Percentiles rank a stretch among this genome's conserved stretches.
Conservation (phyloP, 2,329 filamentous ascomycete genomes). For the Pestalotiopsis sp. region DNA sequence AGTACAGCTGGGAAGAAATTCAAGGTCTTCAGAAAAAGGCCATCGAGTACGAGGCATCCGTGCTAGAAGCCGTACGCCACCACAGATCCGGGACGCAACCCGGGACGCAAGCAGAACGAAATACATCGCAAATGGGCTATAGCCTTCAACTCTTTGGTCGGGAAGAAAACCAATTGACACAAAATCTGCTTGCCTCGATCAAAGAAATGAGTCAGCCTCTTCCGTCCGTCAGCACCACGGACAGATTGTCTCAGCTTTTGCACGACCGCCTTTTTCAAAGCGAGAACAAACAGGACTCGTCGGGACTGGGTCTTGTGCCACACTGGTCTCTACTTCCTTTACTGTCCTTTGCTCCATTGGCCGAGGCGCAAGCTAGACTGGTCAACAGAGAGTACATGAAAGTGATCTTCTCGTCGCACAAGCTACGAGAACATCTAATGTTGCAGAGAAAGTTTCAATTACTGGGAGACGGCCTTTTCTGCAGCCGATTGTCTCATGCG, state of each 20-base stretch:
- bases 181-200: slow-evolving; percentile 53
- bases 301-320: slow-evolving; percentile 40
- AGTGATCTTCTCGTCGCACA: slow-evolving; percentile 75
- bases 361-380: slow-evolving; percentile 73
- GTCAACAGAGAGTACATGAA: slow-evolving; percentile 76
- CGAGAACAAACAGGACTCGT: slow-evolving; percentile 16
- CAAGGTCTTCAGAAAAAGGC: slow-evolving; percentile 64
- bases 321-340: slow-evolving; percentile 65
- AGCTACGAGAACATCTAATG: slow-evolving; percentile 70
- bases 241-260: slow-evolving; percentile 43
- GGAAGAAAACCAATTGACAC: slow-evolving; percentile 47
- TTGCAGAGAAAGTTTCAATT: slow-evolving; percentile 82
- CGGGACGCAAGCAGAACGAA: background rate
- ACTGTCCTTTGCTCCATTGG: slow-evolving; percentile 74
- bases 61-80: slow-evolving; percentile 34
- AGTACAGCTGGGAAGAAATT: slow-evolving; percentile 72
- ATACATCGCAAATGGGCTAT: slow-evolving; percentile 14
- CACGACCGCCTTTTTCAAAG: slow-evolving; percentile 38
- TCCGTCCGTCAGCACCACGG: slow-evolving; percentile 22
- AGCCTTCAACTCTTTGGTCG: slow-evolving; percentile 51
- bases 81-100: background rate
- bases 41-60: slow-evolving; percentile 48
- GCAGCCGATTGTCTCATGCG: slow-evolving; percentile 75
- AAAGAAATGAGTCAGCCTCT: slow-evolving; percentile 40
- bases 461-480: slow-evolving; percentile 82